Evolutionary conservation across 352 stramenopile genomes (phyloP).

Genomic region (Pythium coloratum): DNA sequence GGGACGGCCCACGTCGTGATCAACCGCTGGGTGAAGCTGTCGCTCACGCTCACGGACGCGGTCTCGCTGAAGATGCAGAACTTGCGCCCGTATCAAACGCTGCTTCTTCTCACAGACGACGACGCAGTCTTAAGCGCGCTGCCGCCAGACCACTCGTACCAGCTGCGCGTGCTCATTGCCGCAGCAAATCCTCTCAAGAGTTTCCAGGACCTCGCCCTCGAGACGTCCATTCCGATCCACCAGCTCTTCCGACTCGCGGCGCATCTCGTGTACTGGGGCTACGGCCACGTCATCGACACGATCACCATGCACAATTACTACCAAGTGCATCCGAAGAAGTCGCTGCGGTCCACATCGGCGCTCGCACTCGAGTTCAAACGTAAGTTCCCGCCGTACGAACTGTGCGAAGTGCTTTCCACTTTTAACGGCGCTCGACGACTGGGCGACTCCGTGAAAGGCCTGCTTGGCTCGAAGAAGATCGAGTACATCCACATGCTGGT

Average conservation of each 20-base stretch:
- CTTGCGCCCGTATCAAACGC: constrained; percentile 82
- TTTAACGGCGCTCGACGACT: constrained; percentile 72
- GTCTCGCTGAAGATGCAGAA: constrained; percentile 56
- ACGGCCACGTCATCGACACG: constrained; percentile 74
- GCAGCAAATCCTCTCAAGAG: constrained; percentile 81
- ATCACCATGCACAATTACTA: constrained; percentile 89
- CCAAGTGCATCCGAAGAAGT: constrained; percentile 63
- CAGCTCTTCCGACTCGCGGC: constrained; percentile 82
- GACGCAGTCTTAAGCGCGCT: constrained; percentile 61
- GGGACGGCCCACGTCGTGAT: constrained; percentile 77
- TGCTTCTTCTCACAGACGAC: constrained; percentile 72
- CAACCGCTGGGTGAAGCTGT: constrained; percentile 88
- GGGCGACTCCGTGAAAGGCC: constrained; percentile 79
- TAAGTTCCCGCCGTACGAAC: constrained; percentile 68
- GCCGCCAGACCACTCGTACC: constrained; percentile 74
- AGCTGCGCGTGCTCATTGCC: constrained; percentile 69
- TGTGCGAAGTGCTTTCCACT: constrained; percentile 70
- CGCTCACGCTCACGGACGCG: constrained; percentile 73
- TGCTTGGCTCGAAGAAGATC: constrained; percentile 62
- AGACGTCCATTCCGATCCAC: constrained; percentile 76
- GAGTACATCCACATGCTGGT: constrained; percentile 88
- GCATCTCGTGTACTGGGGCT: constrained; percentile 86
- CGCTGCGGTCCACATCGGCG: constrained; percentile 48
- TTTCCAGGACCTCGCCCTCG: constrained; percentile 81
- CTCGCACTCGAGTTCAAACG: constrained; percentile 70